Base-by-base conservation (phyloP, 495 filamentous ascomycete genomes). In the Neurospora tetraspora region DNA sequence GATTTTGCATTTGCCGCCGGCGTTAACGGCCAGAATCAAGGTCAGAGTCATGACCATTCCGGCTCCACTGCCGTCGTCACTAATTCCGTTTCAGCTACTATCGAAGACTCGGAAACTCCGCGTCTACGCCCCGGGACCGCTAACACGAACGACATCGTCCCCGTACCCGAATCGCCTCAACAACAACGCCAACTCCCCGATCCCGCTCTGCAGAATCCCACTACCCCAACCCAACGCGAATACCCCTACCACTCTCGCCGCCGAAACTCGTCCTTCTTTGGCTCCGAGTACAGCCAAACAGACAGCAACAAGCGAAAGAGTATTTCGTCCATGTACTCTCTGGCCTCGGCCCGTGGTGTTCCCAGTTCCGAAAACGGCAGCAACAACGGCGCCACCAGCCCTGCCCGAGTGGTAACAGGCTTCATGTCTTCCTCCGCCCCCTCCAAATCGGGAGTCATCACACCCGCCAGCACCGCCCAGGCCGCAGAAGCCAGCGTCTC, bases 261-360 rank as follows among this genome's bases (percentile, higher is more conserved):
- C 39, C 81, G 80, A 36, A 65, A 65, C n/a, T 81, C 82, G 4
- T 80, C 82, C 14, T 74, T 74, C 70, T 82, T 77, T 14, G 53
- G 53, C 71, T 78, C 72, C 39, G 80, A 84, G 53, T 65, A 36
- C 53, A 65, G 53, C 53, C 53, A 34, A 38, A 72, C 75, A 14
- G 81, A 81, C n/a, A 85, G 86, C 42, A 85, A 82, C 23, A 89
- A 90, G 75, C 87, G 91, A 37, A 83, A 91, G 78, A 91, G 89
- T 68, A 85, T 89, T 71, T 89, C 89, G 14, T 91, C 90, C 11
- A 77, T 91, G 47, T 90, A 90, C 75, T 91, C 90, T 39, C 75
- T 91, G 1, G 86, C 87, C 70, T 90, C 88, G 9, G 86, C 83
- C 42, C 85, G 88, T 47, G 83, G 82, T 23, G 81, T 82, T 43